A percentile compares a stretch with the other conserved stretches of the same genome.
Conservation (phyloP, 306 rosid species). For the Pueraria montana region DNA sequence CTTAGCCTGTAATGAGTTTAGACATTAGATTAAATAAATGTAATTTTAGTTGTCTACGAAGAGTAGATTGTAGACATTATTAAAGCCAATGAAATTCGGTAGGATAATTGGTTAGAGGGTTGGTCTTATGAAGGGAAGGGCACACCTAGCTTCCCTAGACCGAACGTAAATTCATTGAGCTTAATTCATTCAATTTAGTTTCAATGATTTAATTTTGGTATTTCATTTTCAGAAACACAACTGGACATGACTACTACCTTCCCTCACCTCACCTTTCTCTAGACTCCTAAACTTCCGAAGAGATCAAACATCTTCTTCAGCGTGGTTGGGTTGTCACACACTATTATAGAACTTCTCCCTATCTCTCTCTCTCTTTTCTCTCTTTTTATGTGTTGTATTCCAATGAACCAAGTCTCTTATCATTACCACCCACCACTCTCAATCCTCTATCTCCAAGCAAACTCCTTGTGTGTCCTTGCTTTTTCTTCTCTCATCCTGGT, state of each 20-base stretch:
- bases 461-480: constrained; percentile 22
- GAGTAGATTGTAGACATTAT: background rate
- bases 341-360: constrained; percentile 35
- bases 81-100: background rate
- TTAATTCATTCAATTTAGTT: background rate
- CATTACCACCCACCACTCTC: constrained; percentile 52
- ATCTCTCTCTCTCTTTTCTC: constrained; percentile 34
- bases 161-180: background rate
- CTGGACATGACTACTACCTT: constrained; percentile 47
- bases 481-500: constrained; percentile 47
- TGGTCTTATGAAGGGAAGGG: background rate
- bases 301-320: constrained; percentile 70
- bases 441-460: constrained; percentile 39
- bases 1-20: background rate
- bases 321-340: constrained; percentile 64
- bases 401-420: constrained; percentile 58
- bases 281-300: constrained; percentile 57
- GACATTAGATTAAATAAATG: background rate
- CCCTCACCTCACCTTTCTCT: constrained; percentile 50
- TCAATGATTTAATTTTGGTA: background rate
- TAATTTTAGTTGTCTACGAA: background rate
- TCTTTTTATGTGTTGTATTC: constrained; percentile 49
- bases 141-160: background rate
- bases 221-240: constrained; percentile 46
- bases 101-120: background rate